phyloP scores from a whole-genome alignment of 257 asterid genomes.

The Linaria vulgaris region DNA sequence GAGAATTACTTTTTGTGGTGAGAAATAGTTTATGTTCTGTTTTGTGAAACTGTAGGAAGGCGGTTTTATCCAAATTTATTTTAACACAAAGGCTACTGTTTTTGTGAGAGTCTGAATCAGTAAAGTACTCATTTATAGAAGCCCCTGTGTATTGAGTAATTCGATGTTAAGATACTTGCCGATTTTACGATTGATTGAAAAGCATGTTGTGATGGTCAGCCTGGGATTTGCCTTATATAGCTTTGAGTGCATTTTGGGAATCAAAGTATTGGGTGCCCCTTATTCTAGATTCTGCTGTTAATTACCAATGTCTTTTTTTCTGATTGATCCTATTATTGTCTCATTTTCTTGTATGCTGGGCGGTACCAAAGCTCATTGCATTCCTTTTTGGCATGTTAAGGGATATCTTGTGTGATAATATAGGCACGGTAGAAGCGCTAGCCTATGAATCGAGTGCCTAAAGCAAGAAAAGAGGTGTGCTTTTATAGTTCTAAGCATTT shows the following conservation, averaged over 20 bases:
- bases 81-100: background rate
- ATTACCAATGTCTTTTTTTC: background rate
- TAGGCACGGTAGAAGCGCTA: too few species aligned
- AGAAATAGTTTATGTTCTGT: background rate
- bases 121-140: background rate
- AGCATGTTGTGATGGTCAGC: background rate
- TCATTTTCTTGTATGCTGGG: background rate
- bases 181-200: too few species aligned
- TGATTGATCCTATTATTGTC: background rate
- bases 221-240: background rate
- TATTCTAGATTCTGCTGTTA: background rate
- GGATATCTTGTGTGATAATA: too few species aligned
- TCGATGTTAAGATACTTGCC: background rate
- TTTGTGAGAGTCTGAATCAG: background rate
- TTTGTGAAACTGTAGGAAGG: background rate
- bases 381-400: too few species aligned
- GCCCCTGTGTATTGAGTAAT: background rate
- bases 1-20: background rate
- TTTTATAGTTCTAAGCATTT: too few species aligned
- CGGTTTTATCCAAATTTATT: background rate
- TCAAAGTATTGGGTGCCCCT: background rate
- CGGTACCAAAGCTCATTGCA: too few species aligned
- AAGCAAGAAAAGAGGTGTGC: too few species aligned
- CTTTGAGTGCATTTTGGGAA: too few species aligned
- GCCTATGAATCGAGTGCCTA: too few species aligned